Base-by-base conservation (phyloP, 2,329 filamentous ascomycete species). In the Phoma sp. region DNA sequence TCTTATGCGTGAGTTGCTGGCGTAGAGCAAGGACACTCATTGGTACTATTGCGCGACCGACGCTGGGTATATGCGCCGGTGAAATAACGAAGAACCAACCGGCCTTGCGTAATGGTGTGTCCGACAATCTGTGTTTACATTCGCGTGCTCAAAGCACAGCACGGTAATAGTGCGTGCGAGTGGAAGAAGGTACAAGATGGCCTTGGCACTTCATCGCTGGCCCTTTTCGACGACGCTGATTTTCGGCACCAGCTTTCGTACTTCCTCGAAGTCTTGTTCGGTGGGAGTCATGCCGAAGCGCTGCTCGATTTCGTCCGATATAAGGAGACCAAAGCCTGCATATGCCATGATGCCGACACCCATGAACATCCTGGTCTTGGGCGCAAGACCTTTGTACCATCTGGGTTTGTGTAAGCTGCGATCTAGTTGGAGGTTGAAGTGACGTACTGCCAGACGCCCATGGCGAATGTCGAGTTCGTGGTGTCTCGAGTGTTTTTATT, bases 301-400 rank as follows among this genome's bases (percentile, higher is more conserved):
- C 70, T 89, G 84, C 76, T 94, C 92, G 15, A 88, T 86, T 53
- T 82, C 81, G 70, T 94, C 89, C 5, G 89, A 86, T 17, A 90
- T 70, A 70, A 88, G 88, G n/a, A 95, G 81, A 15, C 91, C 93
- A 36, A 86, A 78, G 36, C 81, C 78, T 13, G 91, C 91, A 85
- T 92, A 96, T 31, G 85, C 85, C 69, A 96, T 85, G 62, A 96
- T 77, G 65, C 87, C 89, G 43, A 86, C 73, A 64, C 93, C 93
- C 60, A 96, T 82, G 43, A 88, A 77, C 37, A 91, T 77, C 52
- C 90, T 89, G 22, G 89, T 88, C 64, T 84, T 87, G 17, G 88
- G 84, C 3, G 88, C 79, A 49, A 96, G 86, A 65, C 84, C 85
- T 70, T 83, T 87, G 79, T 92, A 96, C 67, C 68, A 72, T 43